phyloP scores from a whole-genome alignment of 1,284 basidiomycete genomes.

The Malassezia caprae region DNA sequence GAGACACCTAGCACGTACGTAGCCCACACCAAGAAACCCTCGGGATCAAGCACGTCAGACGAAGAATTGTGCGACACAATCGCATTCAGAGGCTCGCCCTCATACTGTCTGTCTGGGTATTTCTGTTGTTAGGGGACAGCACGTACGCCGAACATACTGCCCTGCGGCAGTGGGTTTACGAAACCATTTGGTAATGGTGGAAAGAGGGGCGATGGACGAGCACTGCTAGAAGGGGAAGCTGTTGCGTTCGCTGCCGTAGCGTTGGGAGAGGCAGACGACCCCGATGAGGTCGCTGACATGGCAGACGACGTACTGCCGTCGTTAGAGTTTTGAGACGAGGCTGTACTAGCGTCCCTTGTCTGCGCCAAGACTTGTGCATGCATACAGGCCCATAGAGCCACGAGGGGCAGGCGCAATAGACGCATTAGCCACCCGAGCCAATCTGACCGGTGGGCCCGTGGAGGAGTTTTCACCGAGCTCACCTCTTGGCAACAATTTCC shows the following conservation, averaged over 20 bases:
- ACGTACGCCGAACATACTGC: slow-evolving; percentile 12
- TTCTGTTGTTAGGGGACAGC: background rate
- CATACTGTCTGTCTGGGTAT: background rate
- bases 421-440: background rate
- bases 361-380: background rate
- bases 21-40: slow-evolving; percentile 42
- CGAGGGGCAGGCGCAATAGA: background rate
- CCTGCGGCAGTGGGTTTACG: slow-evolving; percentile 8
- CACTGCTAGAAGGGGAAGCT: background rate
- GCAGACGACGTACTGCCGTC: background rate
- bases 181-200: slow-evolving; percentile 11
- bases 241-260: background rate
- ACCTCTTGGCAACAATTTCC: background rate
- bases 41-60: slow-evolving; percentile 26
- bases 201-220: background rate
- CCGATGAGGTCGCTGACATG: background rate
- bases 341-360: background rate
- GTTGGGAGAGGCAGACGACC: background rate
- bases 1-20: slow-evolving; percentile 23
- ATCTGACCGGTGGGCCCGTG: background rate
- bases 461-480: background rate
- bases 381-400: background rate
- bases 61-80: slow-evolving; percentile 40
- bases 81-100: slow-evolving; percentile 43
- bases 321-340: background rate